Evolutionary conservation across 2,329 filamentous ascomycete genomes (phyloP).

Genomic region (Blumeriella jaapii): DNA sequence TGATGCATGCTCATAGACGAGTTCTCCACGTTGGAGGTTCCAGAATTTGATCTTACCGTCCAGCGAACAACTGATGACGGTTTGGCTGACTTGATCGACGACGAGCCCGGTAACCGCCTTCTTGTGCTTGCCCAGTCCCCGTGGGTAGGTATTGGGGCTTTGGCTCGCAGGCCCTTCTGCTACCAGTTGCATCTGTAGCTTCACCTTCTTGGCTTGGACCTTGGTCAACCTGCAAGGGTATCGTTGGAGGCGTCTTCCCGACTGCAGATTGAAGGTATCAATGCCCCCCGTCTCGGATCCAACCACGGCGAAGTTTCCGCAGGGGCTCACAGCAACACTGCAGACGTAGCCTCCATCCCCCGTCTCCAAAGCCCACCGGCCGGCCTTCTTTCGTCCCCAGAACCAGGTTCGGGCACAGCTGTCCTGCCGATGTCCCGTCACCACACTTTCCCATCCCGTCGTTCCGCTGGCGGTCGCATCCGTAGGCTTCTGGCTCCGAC

Average conservation of each 20-base stretch:
- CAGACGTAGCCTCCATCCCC: constrained; percentile 73
- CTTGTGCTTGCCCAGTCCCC: constrained; percentile 59
- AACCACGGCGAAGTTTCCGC: constrained; percentile 85
- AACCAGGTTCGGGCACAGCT: constrained; percentile 89
- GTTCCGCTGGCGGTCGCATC: constrained; percentile 63
- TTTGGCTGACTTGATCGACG: constrained; percentile 81
- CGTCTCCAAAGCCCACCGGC: constrained; percentile 85
- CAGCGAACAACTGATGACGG: constrained; percentile 72
- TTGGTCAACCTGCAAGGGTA: constrained; percentile 75
- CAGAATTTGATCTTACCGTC: constrained; percentile 97
- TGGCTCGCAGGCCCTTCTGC: constrained; percentile 18
- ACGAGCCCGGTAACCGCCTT: constrained; percentile 75
- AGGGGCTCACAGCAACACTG: constrained; percentile 79
- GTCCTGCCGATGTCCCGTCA: constrained; percentile 84
- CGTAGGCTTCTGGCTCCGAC: constrained; percentile 42
- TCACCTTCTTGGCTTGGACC: constrained; percentile 65
- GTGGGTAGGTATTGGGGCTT: constrained; percentile 17
- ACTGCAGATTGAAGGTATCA: constrained; percentile 96
- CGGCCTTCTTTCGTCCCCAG: constrained; percentile 88
- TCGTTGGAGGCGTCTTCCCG: constrained; percentile 73
- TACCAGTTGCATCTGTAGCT: constrained; percentile 45
- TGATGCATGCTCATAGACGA: constrained; percentile 77
- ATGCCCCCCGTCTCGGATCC: constrained; percentile 75
- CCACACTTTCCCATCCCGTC: constrained; percentile 94
- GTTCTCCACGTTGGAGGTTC: constrained; percentile 77